Evolutionary conservation across 164 flowering plant genomes (phyloP), one percentile per base, ranked within the genome.

Genomic region (Kingdonia uniflora): DNA sequence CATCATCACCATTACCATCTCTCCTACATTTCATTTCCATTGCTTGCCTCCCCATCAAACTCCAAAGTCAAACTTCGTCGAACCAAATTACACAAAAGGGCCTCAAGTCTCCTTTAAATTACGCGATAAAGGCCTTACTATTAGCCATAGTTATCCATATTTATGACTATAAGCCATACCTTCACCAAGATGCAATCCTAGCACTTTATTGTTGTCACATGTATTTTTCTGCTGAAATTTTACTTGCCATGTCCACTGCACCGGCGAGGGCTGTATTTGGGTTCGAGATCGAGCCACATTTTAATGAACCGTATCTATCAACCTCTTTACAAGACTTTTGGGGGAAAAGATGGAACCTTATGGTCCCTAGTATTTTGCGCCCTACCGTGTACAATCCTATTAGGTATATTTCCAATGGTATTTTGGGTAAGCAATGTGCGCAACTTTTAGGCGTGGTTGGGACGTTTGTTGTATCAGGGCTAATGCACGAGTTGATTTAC

Each of bases 311-410:
- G 19, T 14, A 44, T 13, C 23, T 44, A 20, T 44, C 48, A 16
- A 17, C 48, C n/a, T 42, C 44, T 12, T 42, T 42, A 14, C 44
- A 42, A 42, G 44, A 42, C 44, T 42, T 10, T 10, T 42, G 44
- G 44, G 44, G 44, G 44, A 42, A 42, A n/a, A n/a, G n/a, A n/a
- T n/a, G n/a, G n/a, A n/a, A n/a, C n/a, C n/a, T n/a, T n/a, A n/a
- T n/a, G n/a, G 44, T 65, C 10, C 22, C 78, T n/a, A 40, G 50
- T 15, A 73, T 71, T 19, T 67, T 80, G 7, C 77, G 70, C 7
- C 68, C 76, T 11, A 60, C 72, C n/a, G 81, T 82, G 0, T 80
- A 75, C 63, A 55, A 63, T 1, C 85, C 85, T 0, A 57, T 54
- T 11, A 50, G 55, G 0, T 0, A 8, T 0, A 1, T 50, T 2